These are phyloP conservation scores for Ophiostoma sp. DNA, from an alignment of 2,329 filamentous ascomycete genomes.

Conservation along the genomic window DNA sequence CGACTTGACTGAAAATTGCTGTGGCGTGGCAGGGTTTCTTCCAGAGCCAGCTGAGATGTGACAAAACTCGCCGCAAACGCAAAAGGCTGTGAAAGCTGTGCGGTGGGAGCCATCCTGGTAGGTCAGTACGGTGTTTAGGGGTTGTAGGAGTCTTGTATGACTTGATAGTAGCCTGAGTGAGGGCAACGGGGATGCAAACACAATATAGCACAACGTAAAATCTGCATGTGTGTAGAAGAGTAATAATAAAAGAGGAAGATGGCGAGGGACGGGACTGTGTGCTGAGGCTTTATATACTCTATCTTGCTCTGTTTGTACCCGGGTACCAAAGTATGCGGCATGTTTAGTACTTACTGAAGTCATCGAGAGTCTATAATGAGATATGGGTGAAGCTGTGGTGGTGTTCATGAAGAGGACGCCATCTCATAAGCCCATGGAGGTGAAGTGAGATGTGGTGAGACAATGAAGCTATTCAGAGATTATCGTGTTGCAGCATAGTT, in stretches of 20 bases:
- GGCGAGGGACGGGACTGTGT: not conserved
- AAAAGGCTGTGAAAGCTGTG: conserved; percentile 10
- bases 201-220: not conserved
- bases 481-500: not conserved
- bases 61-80: conserved; percentile 18
- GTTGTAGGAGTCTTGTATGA: not conserved
- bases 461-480: conserved; percentile 5
- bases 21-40: not conserved
- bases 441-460: not conserved
- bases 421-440: not conserved
- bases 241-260: not conserved
- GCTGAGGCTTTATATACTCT: not conserved
- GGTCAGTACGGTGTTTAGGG: not conserved
- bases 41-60: conserved; percentile 15
- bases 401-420: not conserved
- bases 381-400: not conserved
- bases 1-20: not conserved
- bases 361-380: not conserved
- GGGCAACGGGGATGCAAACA: not conserved
- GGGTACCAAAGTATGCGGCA: not conserved
- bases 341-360: not conserved
- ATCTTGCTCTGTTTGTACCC: not conserved
- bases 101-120: conserved; percentile 11
- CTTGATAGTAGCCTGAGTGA: not conserved
- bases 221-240: not conserved